Evolutionary conservation across 768 basidiomycete genomes (phyloP).

Genomic region (Amanita fuliginea): DNA sequence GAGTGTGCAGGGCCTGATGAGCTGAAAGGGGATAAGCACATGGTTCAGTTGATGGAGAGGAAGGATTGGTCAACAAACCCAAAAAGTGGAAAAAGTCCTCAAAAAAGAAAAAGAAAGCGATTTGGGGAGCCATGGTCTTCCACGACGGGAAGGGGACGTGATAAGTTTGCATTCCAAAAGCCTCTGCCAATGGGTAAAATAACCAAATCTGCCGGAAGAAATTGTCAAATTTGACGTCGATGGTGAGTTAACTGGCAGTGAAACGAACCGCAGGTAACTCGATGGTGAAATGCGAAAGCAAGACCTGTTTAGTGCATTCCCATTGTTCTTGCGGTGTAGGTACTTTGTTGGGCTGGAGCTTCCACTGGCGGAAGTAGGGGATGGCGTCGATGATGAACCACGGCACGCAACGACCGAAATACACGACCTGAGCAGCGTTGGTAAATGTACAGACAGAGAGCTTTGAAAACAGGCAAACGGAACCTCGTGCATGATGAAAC

Average conservation of each 20-base stretch:
- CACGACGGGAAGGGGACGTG: constrained; percentile 84
- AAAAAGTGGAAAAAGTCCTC: constrained; percentile 95
- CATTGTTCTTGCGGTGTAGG: constrained; percentile 80
- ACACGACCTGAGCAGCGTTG: constrained; percentile 55
- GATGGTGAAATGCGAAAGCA: constrained; percentile 92
- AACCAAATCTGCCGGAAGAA: constrained; percentile 61
- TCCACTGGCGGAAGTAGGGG: constrained; percentile 91
- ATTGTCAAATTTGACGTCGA: background rate
- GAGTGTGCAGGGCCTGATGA: constrained; percentile 83
- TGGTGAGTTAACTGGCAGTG: background rate
- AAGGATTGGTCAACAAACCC: constrained; percentile 39
- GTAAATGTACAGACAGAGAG: background rate
- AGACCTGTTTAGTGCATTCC: constrained; percentile 91
- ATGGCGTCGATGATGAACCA: constrained; percentile 95
- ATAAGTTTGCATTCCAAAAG: constrained; percentile 83
- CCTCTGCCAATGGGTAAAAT: constrained; percentile 85
- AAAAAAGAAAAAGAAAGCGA: constrained; percentile 86
- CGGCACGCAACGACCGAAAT: constrained; percentile 91
- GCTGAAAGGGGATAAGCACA: constrained; percentile 28
- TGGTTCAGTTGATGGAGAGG: background rate
- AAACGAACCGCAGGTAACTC: constrained; percentile 78
- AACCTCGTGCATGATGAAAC: constrained; percentile 91
- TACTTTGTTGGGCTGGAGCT: constrained; percentile 80
- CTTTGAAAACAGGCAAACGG: constrained; percentile 20
- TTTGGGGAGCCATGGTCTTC: constrained; percentile 60